phyloP scores from a whole-genome alignment of 495 filamentous ascomycete genomes.

The Talaromyces liani region DNA sequence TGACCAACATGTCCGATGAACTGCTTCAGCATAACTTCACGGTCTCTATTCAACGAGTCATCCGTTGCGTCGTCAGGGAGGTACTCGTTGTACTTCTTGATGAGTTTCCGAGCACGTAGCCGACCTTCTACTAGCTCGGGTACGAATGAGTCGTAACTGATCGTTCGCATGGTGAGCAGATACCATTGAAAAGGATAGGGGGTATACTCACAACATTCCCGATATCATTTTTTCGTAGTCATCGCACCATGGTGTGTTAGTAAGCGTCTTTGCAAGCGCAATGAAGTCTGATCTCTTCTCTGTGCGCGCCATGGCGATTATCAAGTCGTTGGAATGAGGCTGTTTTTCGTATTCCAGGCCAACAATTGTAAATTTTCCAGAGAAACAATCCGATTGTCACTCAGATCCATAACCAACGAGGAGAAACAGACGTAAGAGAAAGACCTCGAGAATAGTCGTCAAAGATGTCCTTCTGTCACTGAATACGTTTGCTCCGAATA shows the following conservation, averaged over 20 bases:
- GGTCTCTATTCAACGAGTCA: slow-evolving; percentile 10
- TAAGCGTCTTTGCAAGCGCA: slow-evolving; percentile 20
- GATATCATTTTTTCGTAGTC: slow-evolving; percentile 44
- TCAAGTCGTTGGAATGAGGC: background rate
- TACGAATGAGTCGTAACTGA: slow-evolving; percentile 20
- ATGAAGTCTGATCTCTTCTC: slow-evolving; percentile 23
- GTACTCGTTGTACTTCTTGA: slow-evolving; percentile 28
- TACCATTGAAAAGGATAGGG: background rate
- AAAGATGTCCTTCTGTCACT: background rate
- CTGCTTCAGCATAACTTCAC: slow-evolving; percentile 16
- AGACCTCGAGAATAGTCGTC: background rate
- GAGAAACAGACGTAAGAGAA: background rate
- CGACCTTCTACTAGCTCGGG: slow-evolving; percentile 20
- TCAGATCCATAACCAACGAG: background rate
- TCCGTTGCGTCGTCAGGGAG: slow-evolving; percentile 22
- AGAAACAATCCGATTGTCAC: background rate
- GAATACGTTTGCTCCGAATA: background rate
- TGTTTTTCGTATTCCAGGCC: background rate
- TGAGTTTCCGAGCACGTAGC: slow-evolving; percentile 19
- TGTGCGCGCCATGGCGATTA: slow-evolving; percentile 20
- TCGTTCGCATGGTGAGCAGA: background rate
- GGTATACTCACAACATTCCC: slow-evolving; percentile 28
- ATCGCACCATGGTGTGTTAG: slow-evolving; percentile 28
- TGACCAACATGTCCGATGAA: slow-evolving; percentile 23
- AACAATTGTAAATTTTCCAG: background rate